Conservation (phyloP, 768 basidiomycete genomes). For the Tulasnella sp. region DNA sequence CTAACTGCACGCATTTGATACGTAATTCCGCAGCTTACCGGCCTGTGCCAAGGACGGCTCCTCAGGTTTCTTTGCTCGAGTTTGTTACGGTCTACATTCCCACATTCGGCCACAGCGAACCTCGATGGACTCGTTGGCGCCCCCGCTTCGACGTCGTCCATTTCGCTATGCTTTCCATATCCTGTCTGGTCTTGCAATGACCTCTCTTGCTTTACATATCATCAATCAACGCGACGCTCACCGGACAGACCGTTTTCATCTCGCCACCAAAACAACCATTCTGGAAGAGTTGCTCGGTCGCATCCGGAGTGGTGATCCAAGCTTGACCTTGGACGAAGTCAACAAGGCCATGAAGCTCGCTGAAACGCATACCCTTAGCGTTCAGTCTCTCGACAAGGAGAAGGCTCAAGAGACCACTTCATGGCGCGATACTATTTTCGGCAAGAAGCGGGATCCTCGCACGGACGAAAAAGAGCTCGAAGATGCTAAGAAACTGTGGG, state of each 20-base stretch:
- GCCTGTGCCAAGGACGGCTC: background rate
- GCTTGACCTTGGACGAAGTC: background rate
- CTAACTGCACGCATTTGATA: background rate
- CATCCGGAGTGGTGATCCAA: background rate
- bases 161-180: constrained; percentile 1
- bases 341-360: background rate
- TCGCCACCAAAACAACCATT: background rate
- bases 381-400: background rate
- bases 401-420: background rate
- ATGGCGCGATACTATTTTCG: constrained; percentile 6
- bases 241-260: background rate
- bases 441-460: constrained; percentile 2
- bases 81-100: background rate
- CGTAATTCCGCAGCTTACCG: background rate
- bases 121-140: background rate
- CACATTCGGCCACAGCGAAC: background rate
- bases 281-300: background rate
- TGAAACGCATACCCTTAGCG: background rate
- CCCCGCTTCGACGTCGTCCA: background rate
- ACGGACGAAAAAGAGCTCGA: background rate
- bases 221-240: background rate
- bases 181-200: background rate
- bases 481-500: background rate
- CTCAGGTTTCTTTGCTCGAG: background rate
- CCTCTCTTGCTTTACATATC: background rate